These are phyloP conservation scores for Favolaschia claudopus DNA, from an alignment of 768 basidiomycete genomes.

Conservation along the genomic window DNA sequence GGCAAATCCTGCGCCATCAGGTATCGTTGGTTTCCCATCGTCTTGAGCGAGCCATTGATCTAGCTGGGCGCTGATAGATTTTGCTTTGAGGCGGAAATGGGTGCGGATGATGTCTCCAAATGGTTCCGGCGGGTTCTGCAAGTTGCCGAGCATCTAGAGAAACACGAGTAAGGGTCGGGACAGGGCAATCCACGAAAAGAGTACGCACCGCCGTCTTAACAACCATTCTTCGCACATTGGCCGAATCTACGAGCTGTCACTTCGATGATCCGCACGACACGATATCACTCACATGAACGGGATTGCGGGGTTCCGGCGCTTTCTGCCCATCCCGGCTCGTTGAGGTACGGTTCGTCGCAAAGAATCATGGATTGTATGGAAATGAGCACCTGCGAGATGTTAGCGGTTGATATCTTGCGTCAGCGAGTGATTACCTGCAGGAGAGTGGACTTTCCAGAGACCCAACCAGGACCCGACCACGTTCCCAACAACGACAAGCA, in stretches of 20 bases:
- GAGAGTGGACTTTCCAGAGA: conserved; percentile 87
- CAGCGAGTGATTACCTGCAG: conserved; percentile 64
- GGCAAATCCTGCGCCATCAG: conserved; percentile 60
- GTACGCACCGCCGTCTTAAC: conserved; percentile 80
- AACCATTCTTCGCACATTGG: conserved; percentile 93
- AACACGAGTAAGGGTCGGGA: conserved; percentile 9
- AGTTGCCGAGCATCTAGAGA: conserved; percentile 80
- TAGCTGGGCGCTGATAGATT: conserved; percentile 72
- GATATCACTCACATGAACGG: conserved; percentile 65
- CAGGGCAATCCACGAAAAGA: not conserved
- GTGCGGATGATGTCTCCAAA: conserved; percentile 89
- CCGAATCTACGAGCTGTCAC: conserved; percentile 67
- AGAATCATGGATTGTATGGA: conserved; percentile 98
- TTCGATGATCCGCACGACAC: not conserved
- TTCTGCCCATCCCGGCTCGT: conserved; percentile 89
- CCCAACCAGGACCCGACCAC: conserved; percentile 94
- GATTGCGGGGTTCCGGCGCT: conserved; percentile 79
- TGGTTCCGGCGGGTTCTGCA: conserved; percentile 84
- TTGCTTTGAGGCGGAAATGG: conserved; percentile 89
- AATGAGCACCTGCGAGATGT: conserved; percentile 81
- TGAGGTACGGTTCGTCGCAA: conserved; percentile 92
- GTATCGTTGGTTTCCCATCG: conserved; percentile 66
- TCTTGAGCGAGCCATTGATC: conserved; percentile 81
- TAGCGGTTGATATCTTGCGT: not conserved
- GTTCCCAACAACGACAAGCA: conserved; percentile 92